Percentiles rank a stretch among this genome's conserved stretches.
phyloP scores from a whole-genome alignment of 805 yeast species.

The Ogataea nonfermentans region DNA sequence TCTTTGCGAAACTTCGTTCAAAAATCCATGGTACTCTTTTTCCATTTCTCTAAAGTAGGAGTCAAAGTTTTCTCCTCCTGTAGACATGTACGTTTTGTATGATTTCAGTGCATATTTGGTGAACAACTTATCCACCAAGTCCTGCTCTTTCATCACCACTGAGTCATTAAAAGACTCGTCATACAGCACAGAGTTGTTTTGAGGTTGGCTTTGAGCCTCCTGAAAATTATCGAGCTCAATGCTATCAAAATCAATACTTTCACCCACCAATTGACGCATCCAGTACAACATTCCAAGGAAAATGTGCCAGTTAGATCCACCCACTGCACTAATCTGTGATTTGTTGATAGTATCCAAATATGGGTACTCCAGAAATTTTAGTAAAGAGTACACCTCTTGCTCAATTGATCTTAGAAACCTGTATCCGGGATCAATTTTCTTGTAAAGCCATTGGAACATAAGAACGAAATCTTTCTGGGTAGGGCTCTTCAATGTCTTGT shows the following conservation, averaged over 20 bases:
- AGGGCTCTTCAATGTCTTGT: slow-evolving; percentile 66
- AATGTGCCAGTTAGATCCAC: slow-evolving; percentile 84
- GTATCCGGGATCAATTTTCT: slow-evolving; percentile 76
- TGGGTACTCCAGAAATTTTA: slow-evolving; percentile 72
- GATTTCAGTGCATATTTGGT: slow-evolving; percentile 59
- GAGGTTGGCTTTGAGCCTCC: slow-evolving; percentile 18
- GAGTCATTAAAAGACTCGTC: slow-evolving; percentile 27
- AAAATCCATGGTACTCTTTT: slow-evolving; percentile 50
- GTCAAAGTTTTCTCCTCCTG: slow-evolving; percentile 60
- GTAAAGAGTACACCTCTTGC: slow-evolving; percentile 65
- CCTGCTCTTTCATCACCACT: slow-evolving; percentile 26
- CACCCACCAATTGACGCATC: slow-evolving; percentile 58
- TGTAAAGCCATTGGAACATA: slow-evolving; percentile 78
- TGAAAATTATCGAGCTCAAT: slow-evolving; percentile 31
- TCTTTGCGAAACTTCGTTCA: slow-evolving; percentile 47
- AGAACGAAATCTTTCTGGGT: slow-evolving; percentile 82
- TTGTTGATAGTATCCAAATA: slow-evolving; percentile 76
- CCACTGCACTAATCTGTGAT: slow-evolving; percentile 86
- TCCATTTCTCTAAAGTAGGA: slow-evolving; percentile 55
- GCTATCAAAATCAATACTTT: slow-evolving; percentile 39
- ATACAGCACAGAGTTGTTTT: slow-evolving; percentile 29
- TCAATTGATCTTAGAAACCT: slow-evolving; percentile 67
- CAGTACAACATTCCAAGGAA: slow-evolving; percentile 82
- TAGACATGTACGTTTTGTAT: slow-evolving; percentile 59
- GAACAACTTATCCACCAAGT: slow-evolving; percentile 30